These are phyloP conservation scores for Dactylellina parvicollis DNA, from an alignment of 2,329 filamentous ascomycete genomes.

Conservation along the genomic window DNA sequence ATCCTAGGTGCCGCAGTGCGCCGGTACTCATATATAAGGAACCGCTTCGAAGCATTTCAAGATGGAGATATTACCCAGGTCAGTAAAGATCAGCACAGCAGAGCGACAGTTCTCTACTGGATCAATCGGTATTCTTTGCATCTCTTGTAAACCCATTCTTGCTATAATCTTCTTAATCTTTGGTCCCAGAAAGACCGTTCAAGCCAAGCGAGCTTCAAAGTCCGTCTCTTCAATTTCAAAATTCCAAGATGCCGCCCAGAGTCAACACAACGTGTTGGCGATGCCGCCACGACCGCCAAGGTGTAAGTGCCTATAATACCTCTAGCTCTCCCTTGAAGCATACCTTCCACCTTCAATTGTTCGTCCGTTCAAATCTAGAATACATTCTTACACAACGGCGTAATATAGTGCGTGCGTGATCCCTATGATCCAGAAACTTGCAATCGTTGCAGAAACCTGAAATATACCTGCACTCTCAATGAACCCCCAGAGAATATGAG, in stretches of 20 bases:
- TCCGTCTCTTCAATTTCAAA: neutral
- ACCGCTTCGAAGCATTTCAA: constrained; percentile 14
- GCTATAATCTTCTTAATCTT: neutral
- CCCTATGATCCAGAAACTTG: constrained; percentile 17
- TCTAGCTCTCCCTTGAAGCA: too few relatives aligned
- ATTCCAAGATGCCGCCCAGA: constrained; percentile 46
- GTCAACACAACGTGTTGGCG: constrained; percentile 47
- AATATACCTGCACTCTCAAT: constrained; percentile 23
- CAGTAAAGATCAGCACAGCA: constrained; percentile 6
- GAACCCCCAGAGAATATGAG: constrained; percentile 2
- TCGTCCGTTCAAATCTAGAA: too few relatives aligned
- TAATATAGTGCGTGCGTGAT: constrained; percentile 41
- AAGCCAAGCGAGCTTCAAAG: neutral
- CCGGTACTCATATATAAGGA: constrained; percentile 29
- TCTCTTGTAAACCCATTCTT: neutral
- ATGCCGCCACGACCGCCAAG: constrained; percentile 48
- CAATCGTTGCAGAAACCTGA: constrained; percentile 17
- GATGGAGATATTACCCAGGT: constrained; percentile 27
- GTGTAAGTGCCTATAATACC: too few relatives aligned
- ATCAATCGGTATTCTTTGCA: constrained; percentile 1
- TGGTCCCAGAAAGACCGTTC: neutral
- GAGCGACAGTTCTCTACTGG: neutral
- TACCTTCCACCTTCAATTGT: too few relatives aligned
- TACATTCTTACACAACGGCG: too few relatives aligned
- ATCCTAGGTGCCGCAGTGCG: constrained; percentile 22